phyloP scores from a whole-genome alignment of 2,329 filamentous ascomycete genomes.

The Triangularia setosa region DNA sequence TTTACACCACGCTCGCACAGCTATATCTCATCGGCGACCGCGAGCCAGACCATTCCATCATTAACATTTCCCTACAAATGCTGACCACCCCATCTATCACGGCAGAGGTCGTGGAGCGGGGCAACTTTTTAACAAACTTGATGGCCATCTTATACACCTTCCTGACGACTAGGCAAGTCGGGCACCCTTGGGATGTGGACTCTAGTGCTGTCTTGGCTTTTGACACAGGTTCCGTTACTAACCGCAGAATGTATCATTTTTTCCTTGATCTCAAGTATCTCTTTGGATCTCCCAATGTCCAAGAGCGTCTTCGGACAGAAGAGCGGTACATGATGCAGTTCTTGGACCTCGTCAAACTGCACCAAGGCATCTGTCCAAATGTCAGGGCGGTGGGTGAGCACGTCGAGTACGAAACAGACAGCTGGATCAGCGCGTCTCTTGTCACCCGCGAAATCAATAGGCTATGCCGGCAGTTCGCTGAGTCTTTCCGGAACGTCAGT shows the following conservation, averaged over 20 bases:
- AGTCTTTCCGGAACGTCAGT: constrained; percentile 71
- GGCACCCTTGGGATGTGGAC: constrained; percentile 85
- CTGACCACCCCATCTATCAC: constrained; percentile 95
- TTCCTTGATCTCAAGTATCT: constrained; percentile 92
- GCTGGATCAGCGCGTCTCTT: constrained; percentile 94
- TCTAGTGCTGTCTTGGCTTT: constrained; percentile 84
- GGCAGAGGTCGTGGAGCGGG: constrained; percentile 87
- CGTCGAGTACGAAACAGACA: constrained; percentile 96
- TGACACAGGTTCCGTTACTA: constrained; percentile 90
- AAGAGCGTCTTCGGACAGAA: constrained; percentile 77
- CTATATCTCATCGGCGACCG: constrained; percentile 93
- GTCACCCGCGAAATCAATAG: constrained; percentile 94
- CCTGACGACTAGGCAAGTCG: constrained; percentile 90
- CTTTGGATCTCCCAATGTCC: constrained; percentile 82
- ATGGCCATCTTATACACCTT: constrained; percentile 98
- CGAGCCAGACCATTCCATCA: constrained; percentile 96
- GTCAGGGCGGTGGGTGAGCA: constrained; percentile 88
- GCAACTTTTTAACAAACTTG: constrained; percentile 92
- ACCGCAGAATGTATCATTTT: constrained; percentile 95
- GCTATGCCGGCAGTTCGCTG: constrained; percentile 81
- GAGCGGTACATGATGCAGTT: constrained; percentile 90
- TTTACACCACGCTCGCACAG: constrained; percentile 91
- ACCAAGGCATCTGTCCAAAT: constrained; percentile 96
- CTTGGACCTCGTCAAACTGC: constrained; percentile 88
- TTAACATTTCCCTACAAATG: constrained; percentile 95